A percentile compares a stretch with the other conserved stretches of the same genome.
Evolutionary conservation across 73 alveolate genomes (phyloP).

Genomic region (Durusdinium trenchii): DNA sequence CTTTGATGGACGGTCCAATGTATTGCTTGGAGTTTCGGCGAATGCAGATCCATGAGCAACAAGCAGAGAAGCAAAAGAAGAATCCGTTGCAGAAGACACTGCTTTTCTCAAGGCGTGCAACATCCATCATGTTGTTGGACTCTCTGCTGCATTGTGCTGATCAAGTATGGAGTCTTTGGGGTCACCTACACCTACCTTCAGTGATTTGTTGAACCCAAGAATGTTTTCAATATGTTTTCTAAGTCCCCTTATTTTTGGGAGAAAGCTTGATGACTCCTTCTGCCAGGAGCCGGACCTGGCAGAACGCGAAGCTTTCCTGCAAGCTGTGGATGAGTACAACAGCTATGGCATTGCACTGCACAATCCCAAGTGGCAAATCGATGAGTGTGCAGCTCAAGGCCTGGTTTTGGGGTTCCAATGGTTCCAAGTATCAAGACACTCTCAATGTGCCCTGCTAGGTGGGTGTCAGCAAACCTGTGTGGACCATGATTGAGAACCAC

Average conservation of each 20-base stretch:
- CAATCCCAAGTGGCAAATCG: neutral
- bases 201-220: no score
- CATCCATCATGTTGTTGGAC: neutral
- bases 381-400: neutral
- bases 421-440: neutral
- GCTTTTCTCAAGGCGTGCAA: neutral
- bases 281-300: neutral
- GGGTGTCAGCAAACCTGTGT: neutral
- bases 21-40: neutral
- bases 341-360: neutral
- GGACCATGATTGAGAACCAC: neutral
- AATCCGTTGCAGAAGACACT: slow-evolving; percentile 1
- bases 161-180: no score
- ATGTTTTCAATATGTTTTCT: no score
- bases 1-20: neutral
- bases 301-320: neutral
- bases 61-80: neutral
- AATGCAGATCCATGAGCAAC: neutral
- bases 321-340: slow-evolving; percentile 3
- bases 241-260: no score
- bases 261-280: neutral
- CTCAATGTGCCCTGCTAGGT: neutral
- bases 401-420: neutral
- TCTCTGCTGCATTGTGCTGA: no score
- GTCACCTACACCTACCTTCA: no score